These are phyloP conservation scores for Cichorium intybus DNA, from an alignment of 140 eudicot species.

Conservation along the genomic window DNA sequence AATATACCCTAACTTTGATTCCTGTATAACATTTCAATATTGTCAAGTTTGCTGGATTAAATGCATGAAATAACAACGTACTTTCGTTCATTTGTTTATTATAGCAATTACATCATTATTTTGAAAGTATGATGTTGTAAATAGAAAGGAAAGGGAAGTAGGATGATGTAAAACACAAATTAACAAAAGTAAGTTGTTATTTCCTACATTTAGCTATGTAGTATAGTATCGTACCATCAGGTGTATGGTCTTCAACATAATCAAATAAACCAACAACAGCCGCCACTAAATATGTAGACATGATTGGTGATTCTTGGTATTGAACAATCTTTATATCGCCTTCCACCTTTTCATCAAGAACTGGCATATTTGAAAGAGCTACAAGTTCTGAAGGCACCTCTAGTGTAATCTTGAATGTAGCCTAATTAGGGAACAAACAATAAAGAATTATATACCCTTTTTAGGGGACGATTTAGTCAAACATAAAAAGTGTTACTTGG, in stretches of 20 bases:
- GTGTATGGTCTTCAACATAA: constrained; percentile 82
- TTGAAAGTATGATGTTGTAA: too few relatives aligned
- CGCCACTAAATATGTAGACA: constrained; percentile 98
- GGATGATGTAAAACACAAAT: not conserved
- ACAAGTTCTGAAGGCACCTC: constrained; percentile 91
- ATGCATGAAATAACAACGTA: not conserved
- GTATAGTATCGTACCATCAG: constrained; percentile 60
- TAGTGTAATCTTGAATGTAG: constrained; percentile 85
- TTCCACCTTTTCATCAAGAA: constrained; percentile 54
- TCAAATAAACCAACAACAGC: constrained; percentile 93
- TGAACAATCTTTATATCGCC: constrained; percentile 65
- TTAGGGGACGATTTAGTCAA: too few relatives aligned
- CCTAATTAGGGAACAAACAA: constrained; percentile 38
- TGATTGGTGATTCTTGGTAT: constrained; percentile 93
- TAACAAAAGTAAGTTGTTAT: not conserved
- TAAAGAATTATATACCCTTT: not conserved
- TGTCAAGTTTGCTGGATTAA: not conserved
- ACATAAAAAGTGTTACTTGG: too few relatives aligned
- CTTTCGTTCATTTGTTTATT: too few relatives aligned
- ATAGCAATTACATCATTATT: too few relatives aligned
- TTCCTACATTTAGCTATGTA: not conserved
- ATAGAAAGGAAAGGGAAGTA: not conserved
- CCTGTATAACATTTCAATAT: constrained; percentile 44
- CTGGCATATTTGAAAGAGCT: constrained; percentile 98
- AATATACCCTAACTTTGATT: constrained; percentile 74